Evolutionary conservation across 1,139 yeast species (phyloP), one percentile per base, ranked within the genome.

Genomic region (Blastobotrys serpentis): DNA sequence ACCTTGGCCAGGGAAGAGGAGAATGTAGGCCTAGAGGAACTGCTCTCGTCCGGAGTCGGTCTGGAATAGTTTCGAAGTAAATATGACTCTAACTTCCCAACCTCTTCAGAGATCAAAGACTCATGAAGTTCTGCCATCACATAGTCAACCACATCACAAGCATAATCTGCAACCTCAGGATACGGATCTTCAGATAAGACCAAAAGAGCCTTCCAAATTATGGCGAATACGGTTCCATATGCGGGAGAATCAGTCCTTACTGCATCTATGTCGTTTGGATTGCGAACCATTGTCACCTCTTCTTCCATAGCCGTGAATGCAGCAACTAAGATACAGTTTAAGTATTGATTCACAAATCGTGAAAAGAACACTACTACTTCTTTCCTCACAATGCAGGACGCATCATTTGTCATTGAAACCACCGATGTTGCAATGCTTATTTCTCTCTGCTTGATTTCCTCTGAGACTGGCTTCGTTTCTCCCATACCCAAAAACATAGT

Each of bases 111-210:
- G 34, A 92, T 68, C 44, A 85, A 86, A 11, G 80, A 63, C 46
- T 79, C 81, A 56, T 80, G 79, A 47, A 92, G 70, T 50, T 79
- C 78, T 38, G 79, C 67, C 70, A 88, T 73, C 18, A 90, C 82
- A 51, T 76, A 80, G 65, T 90, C 96, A 23, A 90, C 84, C 30
- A 88, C 78, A 19, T 76, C 80, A 51, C 82, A 84, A 0, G 97
- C 94, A 54, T 80, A 73, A 48, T 79, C 78, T 50, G 80, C 82
- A 7, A 90, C 90, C 65, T 89, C 96, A 39, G 78, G 72, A 64
- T 85, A 94, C 0, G 98, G 97, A 66, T 92, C 99, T 57, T 86
- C 94, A 1, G 95, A 78, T 37, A 89, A 70, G 43, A 88, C 81
- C 44, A 94, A 71, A 32, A 92, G 67, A 0, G 94, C 82, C 57